Evolutionary conservation across 305 asterid genomes (phyloP).

Genomic region (Vinca major): DNA sequence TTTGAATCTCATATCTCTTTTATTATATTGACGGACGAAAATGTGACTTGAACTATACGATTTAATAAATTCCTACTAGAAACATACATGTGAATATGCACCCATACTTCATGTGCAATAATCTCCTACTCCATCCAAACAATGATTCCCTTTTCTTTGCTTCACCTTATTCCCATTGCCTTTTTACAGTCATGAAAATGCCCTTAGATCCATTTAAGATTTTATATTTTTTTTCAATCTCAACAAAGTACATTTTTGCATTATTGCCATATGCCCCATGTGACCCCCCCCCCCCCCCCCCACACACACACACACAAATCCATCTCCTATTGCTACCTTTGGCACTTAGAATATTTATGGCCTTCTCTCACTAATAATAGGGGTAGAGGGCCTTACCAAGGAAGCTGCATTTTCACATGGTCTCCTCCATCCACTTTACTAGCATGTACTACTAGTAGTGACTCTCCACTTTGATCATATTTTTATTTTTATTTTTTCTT

Average conservation of each 20-base stretch:
- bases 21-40: too few relatives aligned
- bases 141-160: conserved; percentile 2
- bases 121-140: neutral
- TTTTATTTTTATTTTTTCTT: neutral
- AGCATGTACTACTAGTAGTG: too few relatives aligned
- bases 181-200: too few relatives aligned
- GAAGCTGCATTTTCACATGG: conserved; percentile 15
- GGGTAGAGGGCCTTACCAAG: neutral
- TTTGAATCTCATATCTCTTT: too few relatives aligned
- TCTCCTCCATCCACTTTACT: conserved; percentile 9
- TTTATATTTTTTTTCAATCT: neutral
- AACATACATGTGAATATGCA: too few relatives aligned
- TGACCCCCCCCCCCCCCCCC: neutral
- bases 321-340: too few relatives aligned
- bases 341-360: neutral
- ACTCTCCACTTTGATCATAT: neutral
- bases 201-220: neutral
- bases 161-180: too few relatives aligned
- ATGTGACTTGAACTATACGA: too few relatives aligned
- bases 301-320: too few relatives aligned
- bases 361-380: conserved; percentile 3
- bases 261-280: conserved; percentile 12
- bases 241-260: neutral
- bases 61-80: too few relatives aligned
- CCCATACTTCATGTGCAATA: conserved; percentile 1